Conservation (phyloP, 495 filamentous ascomycete species). For the Hypoxylon trugodes region DNA sequence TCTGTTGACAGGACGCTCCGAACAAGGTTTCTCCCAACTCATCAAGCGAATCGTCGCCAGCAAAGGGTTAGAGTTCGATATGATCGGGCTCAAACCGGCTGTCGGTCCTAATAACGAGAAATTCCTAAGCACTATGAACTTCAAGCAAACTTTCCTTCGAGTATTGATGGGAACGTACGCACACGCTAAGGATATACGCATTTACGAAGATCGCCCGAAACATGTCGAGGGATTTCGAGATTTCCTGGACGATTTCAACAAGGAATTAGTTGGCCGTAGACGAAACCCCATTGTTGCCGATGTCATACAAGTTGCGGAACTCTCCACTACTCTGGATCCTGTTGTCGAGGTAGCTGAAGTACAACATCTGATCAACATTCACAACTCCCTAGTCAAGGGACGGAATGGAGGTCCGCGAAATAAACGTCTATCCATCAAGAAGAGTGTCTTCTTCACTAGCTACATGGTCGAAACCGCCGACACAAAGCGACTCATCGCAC, state of each 20-base stretch:
- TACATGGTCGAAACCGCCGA: slow-evolving; percentile 80
- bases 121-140: slow-evolving; percentile 80
- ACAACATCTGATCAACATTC: slow-evolving; percentile 86
- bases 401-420: slow-evolving; percentile 40
- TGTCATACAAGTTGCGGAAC: slow-evolving; percentile 87
- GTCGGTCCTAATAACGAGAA: slow-evolving; percentile 79
- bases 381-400: slow-evolving; percentile 67
- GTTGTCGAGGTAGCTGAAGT: slow-evolving; percentile 83
- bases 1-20: slow-evolving; percentile 87
- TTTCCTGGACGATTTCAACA: slow-evolving; percentile 79
- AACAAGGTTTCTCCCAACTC: slow-evolving; percentile 76
- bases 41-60: slow-evolving; percentile 84
- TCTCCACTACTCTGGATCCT: slow-evolving; percentile 78
- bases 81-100: slow-evolving; percentile 87
- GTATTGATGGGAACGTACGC: slow-evolving; percentile 85
- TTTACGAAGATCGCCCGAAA: slow-evolving; percentile 68
- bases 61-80: slow-evolving; percentile 84
- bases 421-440: slow-evolving; percentile 74
- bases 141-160: slow-evolving; percentile 85
- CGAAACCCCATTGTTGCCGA: slow-evolving; percentile 75
- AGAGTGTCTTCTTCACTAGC: slow-evolving; percentile 91
- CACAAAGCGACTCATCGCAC: slow-evolving; percentile 71
- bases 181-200: slow-evolving; percentile 78
- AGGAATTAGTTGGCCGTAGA: slow-evolving; percentile 47
- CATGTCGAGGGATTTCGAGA: slow-evolving; percentile 82